Evolutionary conservation across 2,329 filamentous ascomycete genomes (phyloP), one percentile per base, ranked within the genome.

Genomic region (Boeremia lycopersici): DNA sequence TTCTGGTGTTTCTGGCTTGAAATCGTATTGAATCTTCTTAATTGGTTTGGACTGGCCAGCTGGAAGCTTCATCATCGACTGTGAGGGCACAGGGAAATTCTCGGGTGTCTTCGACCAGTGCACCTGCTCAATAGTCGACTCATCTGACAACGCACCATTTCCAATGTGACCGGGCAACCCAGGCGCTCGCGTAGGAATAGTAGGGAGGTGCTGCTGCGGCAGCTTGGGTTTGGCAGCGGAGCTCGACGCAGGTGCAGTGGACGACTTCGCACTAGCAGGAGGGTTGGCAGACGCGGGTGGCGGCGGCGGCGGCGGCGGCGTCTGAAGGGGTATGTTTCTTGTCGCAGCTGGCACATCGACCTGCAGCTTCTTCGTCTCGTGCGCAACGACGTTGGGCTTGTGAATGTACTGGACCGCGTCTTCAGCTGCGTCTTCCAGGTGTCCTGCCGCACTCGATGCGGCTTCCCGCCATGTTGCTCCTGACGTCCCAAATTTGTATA

Each of bases 31-130:
- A 44, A 98, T 87, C 64, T 81, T 85, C 2, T 91, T 91, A 13
- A 97, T 88, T 2, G 81, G 64, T 67, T 86, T 87, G 2, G 91
- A 82, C 25, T 82, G 81, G 36, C 86, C 90, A 1, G 86, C 88
- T 1, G 95, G 95, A 28, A 98, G 81, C 39, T 81, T 80, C 53
- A 93, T 92, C 49, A 96, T 79, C 15, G 89, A 87, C 53, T 86
- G 84, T 3, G 82, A 75, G 7, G 86, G 79, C 2, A 98, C 77
- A 0, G 95, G 93, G 75, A 90, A 98, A 69, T 89, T 82, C 72
- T 96, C 91, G 3, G 81, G 78, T 59, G 85, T 82, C 72, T 88
- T 91, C 51, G 78, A 77, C 93, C 93, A 98, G 67, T 92, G 88
- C 28, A 86, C 74, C 9, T 72, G 50, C 41, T 60, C 56, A 17